These are phyloP conservation scores for Arthromyces matolae DNA, from an alignment of 768 basidiomycete species.

Conservation along the genomic window DNA sequence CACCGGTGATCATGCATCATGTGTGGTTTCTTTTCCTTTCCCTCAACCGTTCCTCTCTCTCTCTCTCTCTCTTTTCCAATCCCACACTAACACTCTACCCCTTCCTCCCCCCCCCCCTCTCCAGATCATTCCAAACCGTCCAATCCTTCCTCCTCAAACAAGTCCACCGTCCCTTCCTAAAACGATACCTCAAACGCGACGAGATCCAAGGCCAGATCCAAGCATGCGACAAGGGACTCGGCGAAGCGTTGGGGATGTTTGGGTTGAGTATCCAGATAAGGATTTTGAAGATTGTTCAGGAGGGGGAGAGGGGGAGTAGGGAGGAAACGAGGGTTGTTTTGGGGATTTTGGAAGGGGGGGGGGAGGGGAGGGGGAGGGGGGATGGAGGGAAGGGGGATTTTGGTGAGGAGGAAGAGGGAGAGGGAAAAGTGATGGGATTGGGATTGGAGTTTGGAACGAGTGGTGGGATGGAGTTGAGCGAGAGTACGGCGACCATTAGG, in stretches of 20 bases:
- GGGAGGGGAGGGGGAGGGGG: no score
- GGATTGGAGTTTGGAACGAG: neutral
- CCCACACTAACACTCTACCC: neutral
- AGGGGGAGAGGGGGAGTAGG: constrained; percentile 28
- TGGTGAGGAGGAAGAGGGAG: constrained; percentile 4
- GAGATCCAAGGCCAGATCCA: constrained; percentile 57
- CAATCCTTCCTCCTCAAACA: constrained; percentile 55
- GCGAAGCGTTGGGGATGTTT: constrained; percentile 58
- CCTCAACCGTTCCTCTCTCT: neutral
- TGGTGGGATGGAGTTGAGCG: neutral
- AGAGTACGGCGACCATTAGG: neutral
- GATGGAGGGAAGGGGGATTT: no score
- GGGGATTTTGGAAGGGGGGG: constrained; percentile 21
- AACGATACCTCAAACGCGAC: constrained; percentile 72
- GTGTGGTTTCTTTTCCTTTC: no score
- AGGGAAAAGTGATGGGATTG: neutral
- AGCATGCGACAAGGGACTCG: constrained; percentile 48
- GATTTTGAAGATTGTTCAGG: constrained; percentile 44
- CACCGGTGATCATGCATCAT: no score
- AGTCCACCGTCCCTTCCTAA: constrained; percentile 65
- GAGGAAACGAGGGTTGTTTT: constrained; percentile 30
- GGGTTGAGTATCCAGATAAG: constrained; percentile 54
- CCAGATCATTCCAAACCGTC: constrained; percentile 41
- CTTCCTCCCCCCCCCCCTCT: neutral
- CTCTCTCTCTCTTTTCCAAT: neutral